Evolutionary conservation across 2,329 filamentous ascomycete species (phyloP), one percentile per base, ranked within the genome.

Genomic region (Fusarium mexicanum): DNA sequence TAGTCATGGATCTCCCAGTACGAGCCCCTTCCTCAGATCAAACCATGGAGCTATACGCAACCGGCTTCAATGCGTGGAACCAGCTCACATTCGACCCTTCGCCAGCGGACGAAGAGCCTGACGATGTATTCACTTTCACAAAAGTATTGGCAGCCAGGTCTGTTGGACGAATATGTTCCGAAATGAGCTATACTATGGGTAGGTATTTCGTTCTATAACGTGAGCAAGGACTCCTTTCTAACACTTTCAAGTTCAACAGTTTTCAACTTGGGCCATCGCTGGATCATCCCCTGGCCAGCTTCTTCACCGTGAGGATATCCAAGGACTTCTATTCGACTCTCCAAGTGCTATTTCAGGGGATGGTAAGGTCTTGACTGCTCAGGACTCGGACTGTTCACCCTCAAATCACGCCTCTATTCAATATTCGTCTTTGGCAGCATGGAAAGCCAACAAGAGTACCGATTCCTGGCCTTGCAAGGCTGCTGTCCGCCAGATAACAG

Each of bases 51-150:
- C 79, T 91, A 10, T 88, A 87, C 76, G 88, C 86, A 47, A 74
- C 86, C 6, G 90, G 90, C 46, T 87, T 89, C 80, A 91, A 91
- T 76, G 87, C 88, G 61, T 91, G 87, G 87, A 80, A 81, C 63
- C 89, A 91, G 75, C 83, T 91, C 22, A 72, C 77, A 5, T 86
- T 90, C 18, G 68, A 65, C 20, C 24, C 37, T 47, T 13, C 53
- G 16, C 10, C 44, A 29, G 10, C 22, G 12, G 69, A 67, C 8
- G 54, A 77, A 4, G 85, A 88, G 46, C 83, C 85, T 8, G 79
- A 84, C 9, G 89, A 91, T 74, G 24, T 89, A 8, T 67, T 67
- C 24, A 68, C 75, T 3, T 90, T 91, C 68, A 80, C 80, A 48
- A 81, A 81, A 57, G 76, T 88, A 11, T 76, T 89, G 8, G 68